These are phyloP conservation scores for Cymbopogon citratus DNA, from an alignment of 176 grass and related monocot species.

Conservation along the genomic window DNA sequence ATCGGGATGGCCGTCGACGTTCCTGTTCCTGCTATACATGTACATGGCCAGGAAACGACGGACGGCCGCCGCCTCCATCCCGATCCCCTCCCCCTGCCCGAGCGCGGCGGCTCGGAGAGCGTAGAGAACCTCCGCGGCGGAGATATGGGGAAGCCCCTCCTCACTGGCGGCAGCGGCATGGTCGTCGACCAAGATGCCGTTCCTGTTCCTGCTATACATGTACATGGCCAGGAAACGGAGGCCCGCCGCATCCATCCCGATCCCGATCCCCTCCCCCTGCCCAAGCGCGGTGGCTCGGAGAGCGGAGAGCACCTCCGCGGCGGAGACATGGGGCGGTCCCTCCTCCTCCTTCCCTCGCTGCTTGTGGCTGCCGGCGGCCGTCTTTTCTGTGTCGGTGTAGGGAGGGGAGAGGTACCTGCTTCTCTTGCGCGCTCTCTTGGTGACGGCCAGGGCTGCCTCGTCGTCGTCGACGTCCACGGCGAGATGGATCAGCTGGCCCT, in stretches of 20 bases:
- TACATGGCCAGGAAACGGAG: conserved; percentile 19
- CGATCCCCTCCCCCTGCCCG: background rate
- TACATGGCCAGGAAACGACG: conserved; percentile 17
- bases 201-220: background rate
- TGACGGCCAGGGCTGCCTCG: too few relatives aligned
- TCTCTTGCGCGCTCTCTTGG: too few relatives aligned
- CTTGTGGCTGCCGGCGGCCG: background rate
- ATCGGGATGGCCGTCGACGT: background rate
- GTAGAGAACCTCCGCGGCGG: conserved; percentile 14
- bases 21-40: background rate
- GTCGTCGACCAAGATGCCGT: background rate
- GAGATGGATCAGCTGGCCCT: too few relatives aligned
- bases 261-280: background rate
- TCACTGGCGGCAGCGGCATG: too few relatives aligned
- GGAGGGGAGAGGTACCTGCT: too few relatives aligned
- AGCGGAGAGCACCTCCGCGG: conserved; percentile 17
- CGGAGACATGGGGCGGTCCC: background rate
- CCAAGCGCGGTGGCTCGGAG: conserved; percentile 8
- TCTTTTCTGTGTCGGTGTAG: too few relatives aligned
- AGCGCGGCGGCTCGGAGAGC: conserved; percentile 17
- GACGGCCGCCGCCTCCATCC: conserved; percentile 16
- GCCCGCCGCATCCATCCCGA: conserved; percentile 4
- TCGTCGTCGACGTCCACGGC: too few relatives aligned
- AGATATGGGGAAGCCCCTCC: background rate
- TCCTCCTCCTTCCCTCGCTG: background rate